phyloP scores from a whole-genome alignment of 2,329 filamentous ascomycete species.

The Xylariaceae sp. region DNA sequence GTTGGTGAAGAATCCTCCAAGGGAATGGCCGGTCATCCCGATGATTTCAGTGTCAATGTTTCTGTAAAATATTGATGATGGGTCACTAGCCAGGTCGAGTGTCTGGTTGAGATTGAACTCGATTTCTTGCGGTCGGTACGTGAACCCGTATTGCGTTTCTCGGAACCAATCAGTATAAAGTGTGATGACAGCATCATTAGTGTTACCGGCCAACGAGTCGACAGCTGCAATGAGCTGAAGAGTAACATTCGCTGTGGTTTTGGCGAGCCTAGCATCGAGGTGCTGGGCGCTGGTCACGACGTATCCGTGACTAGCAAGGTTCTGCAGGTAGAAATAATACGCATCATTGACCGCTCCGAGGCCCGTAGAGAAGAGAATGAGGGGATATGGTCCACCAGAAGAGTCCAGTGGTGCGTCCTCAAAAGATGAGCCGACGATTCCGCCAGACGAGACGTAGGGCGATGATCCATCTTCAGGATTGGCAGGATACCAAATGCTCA shows the following conservation, averaged over 20 bases:
- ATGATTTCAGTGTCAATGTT: conserved; percentile 18
- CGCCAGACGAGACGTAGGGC: conserved; percentile 22
- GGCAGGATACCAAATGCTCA: conserved; percentile 27
- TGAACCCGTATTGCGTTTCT: conserved; percentile 25
- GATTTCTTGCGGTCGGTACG: conserved; percentile 27
- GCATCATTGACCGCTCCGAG: conserved; percentile 27
- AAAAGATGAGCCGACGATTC: conserved; percentile 20
- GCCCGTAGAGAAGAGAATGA: conserved; percentile 26
- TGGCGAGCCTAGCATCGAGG: conserved; percentile 19
- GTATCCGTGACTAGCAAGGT: conserved; percentile 27
- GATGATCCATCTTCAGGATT: conserved; percentile 8
- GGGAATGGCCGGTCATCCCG: conserved; percentile 27
- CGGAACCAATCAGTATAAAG: conserved; percentile 26
- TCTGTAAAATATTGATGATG: conserved; percentile 14
- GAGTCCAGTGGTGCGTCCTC: conserved; percentile 23
- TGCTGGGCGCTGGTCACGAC: conserved; percentile 24
- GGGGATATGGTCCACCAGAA: conserved; percentile 24
- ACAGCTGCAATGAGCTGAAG: conserved; percentile 6
- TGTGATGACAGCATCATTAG: conserved; percentile 23
- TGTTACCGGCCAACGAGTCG: conserved; percentile 17
- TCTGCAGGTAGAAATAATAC: conserved; percentile 30
- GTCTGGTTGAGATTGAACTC: conserved; percentile 20
- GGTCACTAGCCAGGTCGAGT: conserved; percentile 1
- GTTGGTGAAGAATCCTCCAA: conserved; percentile 26
- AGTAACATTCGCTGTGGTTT: conserved; percentile 5